Evolutionary conservation across 495 filamentous ascomycete genomes (phyloP), one percentile per base, ranked within the genome.

Genomic region (Podospora bellae-mahoneyi): DNA sequence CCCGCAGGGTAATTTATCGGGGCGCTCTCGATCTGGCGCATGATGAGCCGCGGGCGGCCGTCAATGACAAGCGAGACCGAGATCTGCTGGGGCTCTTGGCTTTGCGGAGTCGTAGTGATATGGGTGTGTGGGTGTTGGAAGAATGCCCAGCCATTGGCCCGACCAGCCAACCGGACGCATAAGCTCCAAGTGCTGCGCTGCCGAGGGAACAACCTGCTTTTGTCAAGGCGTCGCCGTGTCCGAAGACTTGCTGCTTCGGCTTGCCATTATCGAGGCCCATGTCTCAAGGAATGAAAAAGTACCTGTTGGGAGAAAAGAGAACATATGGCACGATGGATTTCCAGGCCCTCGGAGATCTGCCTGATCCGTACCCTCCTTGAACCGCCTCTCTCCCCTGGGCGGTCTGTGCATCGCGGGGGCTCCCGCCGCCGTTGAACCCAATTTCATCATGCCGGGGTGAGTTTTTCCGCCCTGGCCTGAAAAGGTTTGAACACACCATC

Each of bases 21-120:
- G 27, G 23, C 19, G 32, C 23, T 4, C 59, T 61, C 59, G 59
- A 61, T 61, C 59, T 61, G 19, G 59, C 26, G 59, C 59, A 61
- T 61, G 59, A 55, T 61, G 59, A 59, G 64, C 6, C 18, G 19
- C 19, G 59, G 34, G 28, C 20, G 64, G 64, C n/a, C 6, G 59
- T 61, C 56, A n/a, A 32, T 23, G 26, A 16, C 56, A 66, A 61
- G 64, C 59, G 65, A 66, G 9, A 66, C 13, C 60, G 58, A 56
- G 32, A 66, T 48, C 59, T 20, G 27, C 57, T 66, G 30, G 30
- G 30, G 20, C 30, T 59, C 64, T 59, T 60, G 64, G 20, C 20
- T 60, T 60, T 65, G 23, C 48, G 53, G 27, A 32, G 30, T 23
- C 23, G 23, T 23, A 23, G 23, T 23, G 23, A 2, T 1, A 1